phyloP scores from a whole-genome alignment of 1,139 yeast species.

The Suhomyces bolitotheri region DNA sequence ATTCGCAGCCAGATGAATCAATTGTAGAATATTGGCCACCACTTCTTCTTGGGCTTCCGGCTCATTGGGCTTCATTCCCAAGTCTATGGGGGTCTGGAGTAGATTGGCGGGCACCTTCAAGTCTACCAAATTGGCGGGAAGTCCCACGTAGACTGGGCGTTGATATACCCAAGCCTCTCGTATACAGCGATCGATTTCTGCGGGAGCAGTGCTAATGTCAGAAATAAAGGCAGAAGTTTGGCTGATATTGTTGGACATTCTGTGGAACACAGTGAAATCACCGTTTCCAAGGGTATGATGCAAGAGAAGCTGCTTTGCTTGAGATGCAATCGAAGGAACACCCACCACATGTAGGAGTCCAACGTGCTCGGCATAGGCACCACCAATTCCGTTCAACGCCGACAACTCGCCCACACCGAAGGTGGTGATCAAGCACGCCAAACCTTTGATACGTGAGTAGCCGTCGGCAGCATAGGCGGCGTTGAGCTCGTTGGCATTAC shows the following conservation, averaged over 20 bases:
- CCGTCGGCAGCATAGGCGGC: constrained; percentile 76
- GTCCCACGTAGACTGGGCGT: constrained; percentile 40
- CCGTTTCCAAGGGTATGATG: constrained; percentile 81
- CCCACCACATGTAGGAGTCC: constrained; percentile 59
- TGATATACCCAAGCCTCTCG: constrained; percentile 39
- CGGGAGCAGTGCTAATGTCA: constrained; percentile 33
- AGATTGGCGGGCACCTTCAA: constrained; percentile 30
- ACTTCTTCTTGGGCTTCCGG: constrained; percentile 35
- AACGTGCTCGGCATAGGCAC: constrained; percentile 60
- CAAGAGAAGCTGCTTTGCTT: constrained; percentile 53
- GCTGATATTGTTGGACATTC: constrained; percentile 50
- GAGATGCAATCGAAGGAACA: constrained; percentile 61
- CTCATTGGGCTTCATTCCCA: constrained; percentile 30
- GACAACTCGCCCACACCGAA: constrained; percentile 68
- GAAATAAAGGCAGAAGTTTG: constrained; percentile 33
- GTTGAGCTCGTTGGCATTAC: constrained; percentile 71
- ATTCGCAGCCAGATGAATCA: constrained; percentile 30
- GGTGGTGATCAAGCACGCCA: constrained; percentile 62
- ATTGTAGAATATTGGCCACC: constrained; percentile 27
- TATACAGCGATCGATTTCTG: constrained; percentile 38
- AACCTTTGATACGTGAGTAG: constrained; percentile 61
- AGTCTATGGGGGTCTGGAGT: constrained; percentile 35
- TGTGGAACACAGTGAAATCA: constrained; percentile 75
- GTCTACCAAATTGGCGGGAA: constrained; percentile 42
- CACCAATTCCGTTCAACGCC: constrained; percentile 61